phyloP scores from a whole-genome alignment of 805 yeast genomes.

The Cyberlindnera mississippiensis region DNA sequence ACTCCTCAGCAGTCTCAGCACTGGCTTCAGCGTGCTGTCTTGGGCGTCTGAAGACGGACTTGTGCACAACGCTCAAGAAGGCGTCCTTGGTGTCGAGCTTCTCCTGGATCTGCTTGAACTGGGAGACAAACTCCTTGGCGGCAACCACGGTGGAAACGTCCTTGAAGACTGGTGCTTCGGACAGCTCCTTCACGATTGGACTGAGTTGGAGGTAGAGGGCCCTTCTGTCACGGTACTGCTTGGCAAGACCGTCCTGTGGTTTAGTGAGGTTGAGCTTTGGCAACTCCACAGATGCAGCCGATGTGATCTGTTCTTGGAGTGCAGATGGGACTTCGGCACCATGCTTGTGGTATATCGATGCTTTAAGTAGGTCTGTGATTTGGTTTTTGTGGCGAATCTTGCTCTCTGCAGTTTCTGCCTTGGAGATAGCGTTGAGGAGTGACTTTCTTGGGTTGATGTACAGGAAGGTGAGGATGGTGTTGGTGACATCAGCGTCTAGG shows the following conservation, averaged over 20 bases:
- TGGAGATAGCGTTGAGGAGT: constrained; percentile 10
- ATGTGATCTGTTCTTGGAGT: constrained; percentile 7
- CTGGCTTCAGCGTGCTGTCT: constrained; percentile 2
- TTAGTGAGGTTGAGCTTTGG: constrained; percentile 12
- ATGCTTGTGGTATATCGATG: constrained; percentile 16
- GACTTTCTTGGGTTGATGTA: constrained; percentile 23
- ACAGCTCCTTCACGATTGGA: constrained; percentile 21
- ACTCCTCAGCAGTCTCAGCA: constrained; percentile 4
- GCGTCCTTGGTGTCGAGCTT: constrained; percentile 10
- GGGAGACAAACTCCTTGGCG: constrained; percentile 8
- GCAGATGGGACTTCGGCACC: constrained; percentile 12
- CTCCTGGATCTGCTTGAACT: constrained; percentile 11
- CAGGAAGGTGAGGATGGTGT: constrained; percentile 19
- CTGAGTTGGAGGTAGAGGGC: constrained; percentile 21
- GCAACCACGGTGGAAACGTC: constrained; percentile 5
- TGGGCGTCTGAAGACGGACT: constrained; percentile 15
- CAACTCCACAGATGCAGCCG: constrained; percentile 3
- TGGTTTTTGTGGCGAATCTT: constrained; percentile 8
- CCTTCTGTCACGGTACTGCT: constrained; percentile 15
- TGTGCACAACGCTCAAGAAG: constrained; percentile 2
- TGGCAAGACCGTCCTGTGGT: constrained; percentile 10
- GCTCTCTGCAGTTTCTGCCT: constrained; percentile 14
- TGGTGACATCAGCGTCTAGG: constrained; percentile 16
- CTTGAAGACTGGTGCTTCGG: constrained; percentile 11
- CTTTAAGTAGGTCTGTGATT: constrained; percentile 19